Percentiles rank a stretch among this genome's conserved stretches.
Conservation (phyloP, 2,329 filamentous ascomycete genomes). For the Xylariaceae sp. region DNA sequence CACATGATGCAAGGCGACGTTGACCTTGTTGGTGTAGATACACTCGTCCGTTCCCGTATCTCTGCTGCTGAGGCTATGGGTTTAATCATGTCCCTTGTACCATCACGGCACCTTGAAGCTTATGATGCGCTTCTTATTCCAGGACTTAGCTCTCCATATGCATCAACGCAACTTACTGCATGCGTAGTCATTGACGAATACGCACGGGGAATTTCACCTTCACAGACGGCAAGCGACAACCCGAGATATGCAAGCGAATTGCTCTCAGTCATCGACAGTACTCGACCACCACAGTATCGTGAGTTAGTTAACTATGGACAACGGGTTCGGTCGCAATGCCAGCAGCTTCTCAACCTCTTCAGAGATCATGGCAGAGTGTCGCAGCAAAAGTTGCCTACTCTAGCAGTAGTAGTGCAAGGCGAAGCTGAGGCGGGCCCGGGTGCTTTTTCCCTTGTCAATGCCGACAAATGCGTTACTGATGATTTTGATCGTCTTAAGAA, state of each 20-base stretch:
- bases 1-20: conserved; percentile 98
- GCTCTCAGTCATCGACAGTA: conserved; percentile 72
- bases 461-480: conserved; percentile 78
- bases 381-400: conserved; percentile 66
- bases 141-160: conserved; percentile 66
- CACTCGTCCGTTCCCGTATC: conserved; percentile 84
- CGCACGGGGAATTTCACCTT: conserved; percentile 53
- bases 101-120: conserved; percentile 55
- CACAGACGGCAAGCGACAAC: conserved; percentile 49
- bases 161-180: conserved; percentile 80
- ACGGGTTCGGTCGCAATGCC: conserved; percentile 84
- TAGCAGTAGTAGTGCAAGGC: conserved; percentile 91
- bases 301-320: conserved; percentile 89
- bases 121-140: conserved; percentile 64
- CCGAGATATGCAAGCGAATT: conserved; percentile 61
- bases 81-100: conserved; percentile 72
- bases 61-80: conserved; percentile 83
- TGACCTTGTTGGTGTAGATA: conserved; percentile 86
- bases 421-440: conserved; percentile 87
- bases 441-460: conserved; percentile 83
- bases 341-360: conserved; percentile 86
- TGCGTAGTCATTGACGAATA: conserved; percentile 87
- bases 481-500: conserved; percentile 90
- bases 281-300: conserved; percentile 77
- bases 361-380: conserved; percentile 83